Evolutionary conservation across 768 basidiomycete species (phyloP).

Genomic region (Serendipita vermifera): DNA sequence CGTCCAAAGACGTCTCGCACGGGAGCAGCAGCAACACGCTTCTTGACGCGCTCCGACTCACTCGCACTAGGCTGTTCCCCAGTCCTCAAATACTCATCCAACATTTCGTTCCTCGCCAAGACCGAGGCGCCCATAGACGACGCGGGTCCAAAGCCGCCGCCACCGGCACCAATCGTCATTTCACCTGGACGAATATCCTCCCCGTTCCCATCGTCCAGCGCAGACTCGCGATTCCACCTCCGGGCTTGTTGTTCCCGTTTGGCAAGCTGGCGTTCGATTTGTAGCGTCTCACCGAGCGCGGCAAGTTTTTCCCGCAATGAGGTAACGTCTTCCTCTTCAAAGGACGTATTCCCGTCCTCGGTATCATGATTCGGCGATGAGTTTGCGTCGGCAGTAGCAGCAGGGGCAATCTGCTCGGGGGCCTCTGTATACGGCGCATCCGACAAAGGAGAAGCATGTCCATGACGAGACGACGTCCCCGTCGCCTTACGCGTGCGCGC

Average conservation of each 20-base stretch:
- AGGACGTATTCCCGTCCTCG: not conserved
- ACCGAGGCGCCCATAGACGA: not conserved
- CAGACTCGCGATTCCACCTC: not conserved
- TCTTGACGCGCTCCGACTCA: not conserved
- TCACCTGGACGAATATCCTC: not conserved
- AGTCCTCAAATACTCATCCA: not conserved
- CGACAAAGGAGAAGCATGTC: not conserved
- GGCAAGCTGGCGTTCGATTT: not conserved
- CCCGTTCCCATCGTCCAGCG: not conserved
- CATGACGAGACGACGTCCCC: not conserved
- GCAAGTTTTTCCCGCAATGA: not conserved
- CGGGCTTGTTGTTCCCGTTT: not conserved
- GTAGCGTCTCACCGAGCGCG: not conserved
- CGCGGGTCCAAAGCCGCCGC: no score
- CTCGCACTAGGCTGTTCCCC: not conserved
- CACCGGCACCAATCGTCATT: not conserved
- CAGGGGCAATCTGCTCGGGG: not conserved
- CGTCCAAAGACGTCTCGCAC: conserved; percentile 5
- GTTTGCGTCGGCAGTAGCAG: not conserved
- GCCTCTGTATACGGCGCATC: not conserved
- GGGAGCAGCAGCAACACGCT: not conserved
- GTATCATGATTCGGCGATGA: not conserved
- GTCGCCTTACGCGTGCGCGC: not conserved
- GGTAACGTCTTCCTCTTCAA: not conserved
- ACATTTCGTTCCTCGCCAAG: not conserved